Evolutionary conservation across 2,329 filamentous ascomycete genomes (phyloP).

Genomic region (Trichoderma sp.): DNA sequence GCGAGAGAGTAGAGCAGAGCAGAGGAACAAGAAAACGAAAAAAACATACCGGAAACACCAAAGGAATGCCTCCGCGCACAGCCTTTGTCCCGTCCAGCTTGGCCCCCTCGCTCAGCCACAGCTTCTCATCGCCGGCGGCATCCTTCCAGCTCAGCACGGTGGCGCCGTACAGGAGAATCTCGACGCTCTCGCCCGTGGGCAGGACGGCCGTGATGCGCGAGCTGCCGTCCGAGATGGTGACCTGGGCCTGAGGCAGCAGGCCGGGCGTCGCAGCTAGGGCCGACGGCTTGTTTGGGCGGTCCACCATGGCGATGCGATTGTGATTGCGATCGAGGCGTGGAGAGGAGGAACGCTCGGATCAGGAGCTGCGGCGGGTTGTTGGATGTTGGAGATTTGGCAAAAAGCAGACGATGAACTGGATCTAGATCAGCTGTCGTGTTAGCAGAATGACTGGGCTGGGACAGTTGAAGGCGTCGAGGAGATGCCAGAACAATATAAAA

Average conservation of each 20-base stretch:
- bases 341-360: neutral
- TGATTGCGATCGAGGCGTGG: neutral
- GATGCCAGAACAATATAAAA: neutral
- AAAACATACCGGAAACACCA: conserved; percentile 83
- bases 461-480: neutral
- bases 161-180: conserved; percentile 84
- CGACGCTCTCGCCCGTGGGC: conserved; percentile 80
- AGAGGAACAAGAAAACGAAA: no score
- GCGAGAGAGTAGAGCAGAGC: neutral
- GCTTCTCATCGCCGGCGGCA: conserved; percentile 70
- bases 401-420: neutral
- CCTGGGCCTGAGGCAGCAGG: conserved; percentile 69
- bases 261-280: conserved; percentile 72
- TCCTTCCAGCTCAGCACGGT: conserved; percentile 94
- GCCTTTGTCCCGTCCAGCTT: conserved; percentile 83
- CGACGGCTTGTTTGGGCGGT: conserved; percentile 79
- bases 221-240: conserved; percentile 69
- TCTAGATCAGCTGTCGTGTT: neutral
- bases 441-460: neutral
- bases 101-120: conserved; percentile 80
- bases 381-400: neutral
- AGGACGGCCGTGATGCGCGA: conserved; percentile 73
- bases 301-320: conserved; percentile 56
- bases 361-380: neutral
- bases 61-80: conserved; percentile 84